Evolutionary conservation across 495 filamentous ascomycete species (phyloP).

Genomic region (Bryoglossum gracile): DNA sequence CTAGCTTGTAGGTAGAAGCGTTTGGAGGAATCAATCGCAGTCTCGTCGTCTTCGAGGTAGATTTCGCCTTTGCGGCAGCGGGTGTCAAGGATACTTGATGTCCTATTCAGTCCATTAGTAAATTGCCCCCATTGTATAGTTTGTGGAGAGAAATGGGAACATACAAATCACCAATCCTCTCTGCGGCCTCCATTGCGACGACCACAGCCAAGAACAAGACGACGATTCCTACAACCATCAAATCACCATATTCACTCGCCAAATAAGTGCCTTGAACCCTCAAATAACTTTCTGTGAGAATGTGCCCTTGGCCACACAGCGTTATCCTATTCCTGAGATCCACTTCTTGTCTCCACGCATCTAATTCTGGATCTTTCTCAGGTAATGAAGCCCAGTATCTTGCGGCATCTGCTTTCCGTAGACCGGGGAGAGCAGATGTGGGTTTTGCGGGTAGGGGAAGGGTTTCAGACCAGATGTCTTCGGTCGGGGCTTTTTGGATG

Average conservation of each 20-base stretch:
- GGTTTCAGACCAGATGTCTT: background rate
- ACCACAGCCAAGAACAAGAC: constrained; percentile 30
- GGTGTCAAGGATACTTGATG: constrained; percentile 1
- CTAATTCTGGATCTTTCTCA: background rate
- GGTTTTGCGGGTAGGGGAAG: constrained; percentile 13
- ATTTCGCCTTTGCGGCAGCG: constrained; percentile 17
- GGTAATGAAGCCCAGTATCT: constrained; percentile 13
- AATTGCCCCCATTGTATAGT: background rate
- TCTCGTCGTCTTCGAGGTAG: constrained; percentile 19
- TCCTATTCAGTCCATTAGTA: constrained; percentile 8
- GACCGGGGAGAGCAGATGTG: constrained; percentile 9
- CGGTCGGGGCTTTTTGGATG: background rate
- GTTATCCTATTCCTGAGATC: background rate
- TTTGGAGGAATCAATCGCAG: constrained; percentile 8
- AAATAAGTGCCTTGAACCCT: constrained; percentile 5
- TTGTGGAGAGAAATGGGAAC: constrained; percentile 1
- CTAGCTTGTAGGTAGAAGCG: constrained; percentile 12
- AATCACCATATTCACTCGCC: constrained; percentile 33
- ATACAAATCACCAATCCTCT: constrained; percentile 29
- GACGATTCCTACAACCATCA: constrained; percentile 32
- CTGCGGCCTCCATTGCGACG: constrained; percentile 31
- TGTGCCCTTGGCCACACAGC: background rate
- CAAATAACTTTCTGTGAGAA: background rate
- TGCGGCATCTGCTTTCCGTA: constrained; percentile 15
- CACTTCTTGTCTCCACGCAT: background rate